Base-by-base conservation (phyloP, 73 alveolate genomes). In the Paramecium octaurelia region DNA sequence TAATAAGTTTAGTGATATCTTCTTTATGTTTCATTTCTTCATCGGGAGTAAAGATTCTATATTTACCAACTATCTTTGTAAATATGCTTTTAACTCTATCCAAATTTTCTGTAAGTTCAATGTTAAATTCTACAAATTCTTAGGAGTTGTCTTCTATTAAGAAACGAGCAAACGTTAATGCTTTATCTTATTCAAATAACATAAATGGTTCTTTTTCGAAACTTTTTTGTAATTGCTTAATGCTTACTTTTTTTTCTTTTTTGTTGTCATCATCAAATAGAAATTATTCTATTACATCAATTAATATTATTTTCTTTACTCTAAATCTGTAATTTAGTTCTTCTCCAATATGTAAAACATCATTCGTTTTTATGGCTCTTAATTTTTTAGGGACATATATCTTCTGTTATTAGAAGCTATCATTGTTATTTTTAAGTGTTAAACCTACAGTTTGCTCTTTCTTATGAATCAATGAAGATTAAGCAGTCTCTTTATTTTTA, bases 181-280 rank as follows among this genome's bases (percentile, higher is more conserved):
- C 70, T 24, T 80, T 80, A 80, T 80, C 91, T 80, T 80, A 40
- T 38, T 80, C 91, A 40, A 80, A 42, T 23, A 80, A 27, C 91
- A 80, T 31, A 9, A 80, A 80, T 21, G 91, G 91, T 48, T 80
- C 91, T 24, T 40, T 31, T 48, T 80, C 34, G 48, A 80, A 80
- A 44, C 91, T 80, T 20, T 80, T 24, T 23, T 42, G 31, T 80
- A 80, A 43, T 27, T 80, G 18, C 18, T 35, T 80, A 8, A 80
- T 44, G 14, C 76, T 48, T 2, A 80, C 44, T 8, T 21, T 31
- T 80, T 64, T 42, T 35, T 48, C 23, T 48, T 80, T 80, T 48
- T 80, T 80, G 18, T 80, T 80, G 8, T 80, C 76, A 24, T 80
- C 91, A 80, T 80, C 91, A 80, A 80, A 80, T 9, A 80, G 50